Percentiles rank a stretch among this genome's conserved stretches.
These are phyloP conservation scores for Lecanicillium sp. DNA, from an alignment of 2,329 filamentous ascomycete genomes.

Conservation along the genomic window DNA sequence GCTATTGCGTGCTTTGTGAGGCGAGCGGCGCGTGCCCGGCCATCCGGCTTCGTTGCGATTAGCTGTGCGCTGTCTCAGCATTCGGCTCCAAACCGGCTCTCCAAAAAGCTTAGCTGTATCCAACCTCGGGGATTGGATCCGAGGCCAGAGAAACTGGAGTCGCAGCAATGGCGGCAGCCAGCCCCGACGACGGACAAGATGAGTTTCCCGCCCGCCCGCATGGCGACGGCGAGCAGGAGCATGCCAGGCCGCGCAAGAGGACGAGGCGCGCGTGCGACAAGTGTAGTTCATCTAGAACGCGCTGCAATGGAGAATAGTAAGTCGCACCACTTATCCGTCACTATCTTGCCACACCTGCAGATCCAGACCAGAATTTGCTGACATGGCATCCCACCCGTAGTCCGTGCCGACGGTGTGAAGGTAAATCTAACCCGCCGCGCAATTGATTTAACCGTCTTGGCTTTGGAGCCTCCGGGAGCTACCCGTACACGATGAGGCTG, in stretches of 20 bases:
- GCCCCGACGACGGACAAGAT: constrained; percentile 7
- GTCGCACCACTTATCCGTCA: constrained; percentile 9
- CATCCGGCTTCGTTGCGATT: too few relatives aligned
- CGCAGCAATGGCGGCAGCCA: constrained; percentile 3
- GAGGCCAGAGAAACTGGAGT: too few relatives aligned
- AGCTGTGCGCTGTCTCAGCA: too few relatives aligned
- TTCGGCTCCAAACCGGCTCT: too few relatives aligned
- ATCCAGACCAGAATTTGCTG: constrained; percentile 2
- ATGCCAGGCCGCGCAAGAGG: constrained; percentile 20
- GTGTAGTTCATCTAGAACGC: constrained; percentile 29
- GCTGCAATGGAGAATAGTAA: constrained; percentile 37
- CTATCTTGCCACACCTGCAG: neutral
- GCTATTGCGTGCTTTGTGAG: too few relatives aligned
- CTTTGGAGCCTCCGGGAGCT: too few relatives aligned
- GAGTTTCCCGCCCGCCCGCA: constrained; percentile 11
- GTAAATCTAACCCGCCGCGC: constrained; percentile 14
- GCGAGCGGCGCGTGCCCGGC: too few relatives aligned
- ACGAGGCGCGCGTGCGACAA: constrained; percentile 24
- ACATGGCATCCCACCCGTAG: constrained; percentile 6
- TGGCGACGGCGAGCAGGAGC: constrained; percentile 3
- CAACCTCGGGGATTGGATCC: too few relatives aligned
- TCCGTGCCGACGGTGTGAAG: constrained; percentile 27
- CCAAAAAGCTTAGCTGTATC: too few relatives aligned
- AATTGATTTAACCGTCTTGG: too few relatives aligned
- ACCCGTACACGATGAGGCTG: too few relatives aligned